Evolutionary conservation across 2,329 filamentous ascomycete genomes (phyloP).

Genomic region (Sphaerulina musiva): DNA sequence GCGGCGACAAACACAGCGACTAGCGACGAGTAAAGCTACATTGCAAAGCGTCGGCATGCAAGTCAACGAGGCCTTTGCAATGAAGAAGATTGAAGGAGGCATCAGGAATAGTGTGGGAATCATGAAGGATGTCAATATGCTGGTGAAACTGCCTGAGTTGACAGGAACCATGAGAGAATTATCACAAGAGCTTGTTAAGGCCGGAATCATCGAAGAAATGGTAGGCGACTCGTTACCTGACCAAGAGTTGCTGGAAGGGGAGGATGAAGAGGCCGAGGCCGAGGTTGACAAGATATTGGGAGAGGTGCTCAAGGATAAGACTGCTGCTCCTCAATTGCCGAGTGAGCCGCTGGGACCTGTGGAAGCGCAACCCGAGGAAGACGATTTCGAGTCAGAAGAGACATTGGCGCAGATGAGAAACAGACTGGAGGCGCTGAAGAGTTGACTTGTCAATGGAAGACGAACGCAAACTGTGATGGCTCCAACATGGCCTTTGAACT

Average conservation of each 20-base stretch:
- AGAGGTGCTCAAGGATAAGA: constrained; percentile 77
- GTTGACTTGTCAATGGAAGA: constrained; percentile 41
- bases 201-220: constrained; percentile 97
- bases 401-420: constrained; percentile 93
- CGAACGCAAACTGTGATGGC: too few relatives aligned
- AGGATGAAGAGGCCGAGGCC: constrained; percentile 67
- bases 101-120: constrained; percentile 81
- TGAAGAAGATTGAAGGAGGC: constrained; percentile 91
- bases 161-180: constrained; percentile 85
- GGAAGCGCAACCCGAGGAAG: constrained; percentile 46
- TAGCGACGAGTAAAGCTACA: constrained; percentile 85
- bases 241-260: constrained; percentile 61
- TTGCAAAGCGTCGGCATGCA: constrained; percentile 93
- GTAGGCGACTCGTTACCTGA: constrained; percentile 76
- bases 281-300: constrained; percentile 92
- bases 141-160: constrained; percentile 78
- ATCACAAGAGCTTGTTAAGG: constrained; percentile 80
- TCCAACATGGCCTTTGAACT: too few relatives aligned
- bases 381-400: constrained; percentile 80
- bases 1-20: constrained; percentile 65
- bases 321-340: constrained; percentile 50
- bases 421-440: constrained; percentile 82
- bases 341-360: constrained; percentile 47
- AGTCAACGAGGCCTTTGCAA: constrained; percentile 90
- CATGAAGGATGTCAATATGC: constrained; percentile 91